A percentile compares a stretch with the other conserved stretches of the same genome.
phyloP scores from a whole-genome alignment of 2,329 filamentous ascomycete genomes.

The Claviceps digitariae region DNA sequence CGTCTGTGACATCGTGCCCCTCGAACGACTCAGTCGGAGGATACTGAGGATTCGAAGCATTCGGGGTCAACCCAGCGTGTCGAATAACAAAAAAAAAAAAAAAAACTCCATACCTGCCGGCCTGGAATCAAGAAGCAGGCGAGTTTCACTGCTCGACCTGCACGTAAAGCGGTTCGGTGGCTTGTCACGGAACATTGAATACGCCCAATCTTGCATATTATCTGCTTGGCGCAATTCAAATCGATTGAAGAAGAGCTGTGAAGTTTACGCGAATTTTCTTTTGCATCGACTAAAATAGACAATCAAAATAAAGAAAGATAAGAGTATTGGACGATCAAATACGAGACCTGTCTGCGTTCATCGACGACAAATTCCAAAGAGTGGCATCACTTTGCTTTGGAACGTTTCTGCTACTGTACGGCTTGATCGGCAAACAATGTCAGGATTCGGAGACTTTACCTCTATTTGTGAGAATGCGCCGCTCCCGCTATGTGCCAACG shows the following conservation, averaged over 20 bases:
- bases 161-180: background rate
- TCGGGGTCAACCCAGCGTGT: background rate
- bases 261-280: background rate
- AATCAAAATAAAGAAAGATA: too few relatives aligned
- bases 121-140: background rate
- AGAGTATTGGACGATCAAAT: too few relatives aligned
- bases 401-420: background rate
- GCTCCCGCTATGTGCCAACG: conserved; percentile 73
- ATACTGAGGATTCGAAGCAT: background rate
- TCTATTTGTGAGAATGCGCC: conserved; percentile 73
- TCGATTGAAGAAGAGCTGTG: background rate
- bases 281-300: background rate
- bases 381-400: background rate
- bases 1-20: background rate
- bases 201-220: background rate
- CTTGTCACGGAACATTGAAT: background rate
- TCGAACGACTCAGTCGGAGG: background rate
- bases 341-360: background rate
- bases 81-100: too few relatives aligned
- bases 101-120: background rate
- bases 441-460: conserved; percentile 87
- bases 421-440: conserved; percentile 29
- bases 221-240: background rate
- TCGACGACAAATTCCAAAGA: background rate
- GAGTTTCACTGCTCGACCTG: background rate